phyloP scores from a whole-genome alignment of 2,329 filamentous ascomycete species.

The Neocucurbitaria cava region DNA sequence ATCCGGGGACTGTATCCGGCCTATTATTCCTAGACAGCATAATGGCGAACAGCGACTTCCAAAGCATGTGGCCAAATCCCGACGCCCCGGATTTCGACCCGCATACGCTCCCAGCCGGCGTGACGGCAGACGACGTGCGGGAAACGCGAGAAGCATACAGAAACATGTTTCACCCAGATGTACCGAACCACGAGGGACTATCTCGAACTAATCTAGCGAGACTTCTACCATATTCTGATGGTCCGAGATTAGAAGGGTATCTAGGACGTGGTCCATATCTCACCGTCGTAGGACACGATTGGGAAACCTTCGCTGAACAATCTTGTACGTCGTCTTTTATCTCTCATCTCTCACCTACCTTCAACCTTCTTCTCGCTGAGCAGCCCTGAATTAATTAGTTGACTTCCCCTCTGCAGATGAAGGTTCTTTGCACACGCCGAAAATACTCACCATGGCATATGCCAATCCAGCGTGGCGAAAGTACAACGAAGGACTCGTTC shows the following conservation, averaged over 20 bases:
- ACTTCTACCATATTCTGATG: conserved; percentile 55
- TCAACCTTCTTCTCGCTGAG: background rate
- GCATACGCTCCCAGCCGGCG: conserved; percentile 48
- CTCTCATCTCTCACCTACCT: background rate
- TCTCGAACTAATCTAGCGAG: conserved; percentile 54
- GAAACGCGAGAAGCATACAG: conserved; percentile 47
- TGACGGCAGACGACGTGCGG: conserved; percentile 46
- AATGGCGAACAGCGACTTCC: conserved; percentile 64
- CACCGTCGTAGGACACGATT: conserved; percentile 63
- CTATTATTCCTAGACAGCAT: conserved; percentile 64
- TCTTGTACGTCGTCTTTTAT: conserved; percentile 31
- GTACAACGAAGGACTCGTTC: conserved; percentile 61
- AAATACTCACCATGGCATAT: conserved; percentile 56
- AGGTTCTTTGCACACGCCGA: conserved; percentile 41
- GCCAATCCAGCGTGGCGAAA: conserved; percentile 61
- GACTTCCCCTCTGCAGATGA: conserved; percentile 15
- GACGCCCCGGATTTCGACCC: conserved; percentile 56
- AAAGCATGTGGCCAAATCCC: conserved; percentile 63
- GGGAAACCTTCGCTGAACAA: conserved; percentile 60
- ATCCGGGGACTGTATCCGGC: conserved; percentile 55
- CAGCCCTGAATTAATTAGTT: background rate
- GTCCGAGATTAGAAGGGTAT: conserved; percentile 51
- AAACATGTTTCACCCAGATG: conserved; percentile 57
- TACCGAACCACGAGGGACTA: conserved; percentile 59
- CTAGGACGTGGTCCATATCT: conserved; percentile 50